phyloP scores from a whole-genome alignment of 192 early-diverging fungal genomes.

The Lobulomyces angularis region DNA sequence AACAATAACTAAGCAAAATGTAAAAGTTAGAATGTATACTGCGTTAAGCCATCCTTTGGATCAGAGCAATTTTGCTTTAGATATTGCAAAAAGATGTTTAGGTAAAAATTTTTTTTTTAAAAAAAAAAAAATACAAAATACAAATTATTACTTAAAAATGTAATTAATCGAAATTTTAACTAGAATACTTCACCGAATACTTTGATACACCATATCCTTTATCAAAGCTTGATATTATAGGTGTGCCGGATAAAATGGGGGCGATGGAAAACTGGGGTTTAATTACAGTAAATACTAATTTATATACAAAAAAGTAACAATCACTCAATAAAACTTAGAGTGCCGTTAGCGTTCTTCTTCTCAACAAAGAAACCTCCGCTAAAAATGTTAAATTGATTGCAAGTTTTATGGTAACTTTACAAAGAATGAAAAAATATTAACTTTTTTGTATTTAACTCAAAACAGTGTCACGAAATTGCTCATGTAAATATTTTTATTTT shows the following conservation, averaged over 20 bases:
- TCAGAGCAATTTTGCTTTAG: constrained; percentile 19
- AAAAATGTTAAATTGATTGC: constrained; percentile 13
- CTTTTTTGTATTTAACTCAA: no score
- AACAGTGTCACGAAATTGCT: constrained; percentile 27
- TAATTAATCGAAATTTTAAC: no score
- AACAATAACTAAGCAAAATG: no score
- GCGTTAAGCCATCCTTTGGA: no score
- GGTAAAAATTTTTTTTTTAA: no score
- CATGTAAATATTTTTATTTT: no score
- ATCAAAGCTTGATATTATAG: constrained; percentile 40
- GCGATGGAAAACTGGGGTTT: constrained; percentile 56
- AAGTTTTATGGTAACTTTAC: constrained; percentile 14
- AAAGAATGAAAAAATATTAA: no score
- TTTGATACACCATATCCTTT: constrained; percentile 19
- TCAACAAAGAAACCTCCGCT: constrained; percentile 2
- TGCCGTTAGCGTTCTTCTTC: constrained; percentile 11
- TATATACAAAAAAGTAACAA: no score
- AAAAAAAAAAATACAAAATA: no score
- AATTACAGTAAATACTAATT: constrained; percentile 5
- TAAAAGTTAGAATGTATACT: constrained; percentile 5
- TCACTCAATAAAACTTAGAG: no score
- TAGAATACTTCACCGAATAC: constrained; percentile 11
- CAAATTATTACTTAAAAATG: no score
- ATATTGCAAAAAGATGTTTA: constrained; percentile 9
- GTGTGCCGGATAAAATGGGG: constrained; percentile 44